A percentile compares a stretch with the other conserved stretches of the same genome.
Evolutionary conservation across 805 yeast species (phyloP).

Genomic region (Hemisphaericaspora nanyangensis): DNA sequence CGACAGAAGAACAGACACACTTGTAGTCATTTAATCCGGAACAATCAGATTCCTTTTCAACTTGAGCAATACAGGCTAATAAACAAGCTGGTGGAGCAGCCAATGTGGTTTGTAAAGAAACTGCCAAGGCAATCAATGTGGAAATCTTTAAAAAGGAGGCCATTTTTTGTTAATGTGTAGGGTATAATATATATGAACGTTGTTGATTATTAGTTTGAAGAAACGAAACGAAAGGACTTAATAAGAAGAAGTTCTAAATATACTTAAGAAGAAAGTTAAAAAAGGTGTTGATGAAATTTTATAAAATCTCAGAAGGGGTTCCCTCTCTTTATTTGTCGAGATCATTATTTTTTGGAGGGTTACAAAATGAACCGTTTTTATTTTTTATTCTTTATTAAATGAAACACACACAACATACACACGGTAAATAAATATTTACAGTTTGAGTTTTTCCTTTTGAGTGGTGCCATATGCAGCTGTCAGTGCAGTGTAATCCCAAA

Average conservation of each 20-base stretch:
- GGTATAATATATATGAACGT: not conserved
- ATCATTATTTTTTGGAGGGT: too few relatives aligned
- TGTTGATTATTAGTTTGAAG: not conserved
- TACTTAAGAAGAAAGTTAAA: not conserved
- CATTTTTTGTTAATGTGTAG: conserved; percentile 3
- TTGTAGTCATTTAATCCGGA: conserved; percentile 55
- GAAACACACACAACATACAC: too few relatives aligned
- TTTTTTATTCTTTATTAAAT: too few relatives aligned
- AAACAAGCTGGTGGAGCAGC: conserved; percentile 91
- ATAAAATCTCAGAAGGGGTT: too few relatives aligned
- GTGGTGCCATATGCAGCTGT: too few relatives aligned
- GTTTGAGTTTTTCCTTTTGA: too few relatives aligned
- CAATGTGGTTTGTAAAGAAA: conserved; percentile 43
- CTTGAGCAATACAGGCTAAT: conserved; percentile 81
- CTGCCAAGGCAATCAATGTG: conserved; percentile 31
- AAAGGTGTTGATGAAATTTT: not conserved
- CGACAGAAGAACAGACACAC: conserved; percentile 65
- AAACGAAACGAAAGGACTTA: not conserved
- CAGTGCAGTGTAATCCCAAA: too few relatives aligned
- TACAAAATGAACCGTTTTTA: too few relatives aligned
- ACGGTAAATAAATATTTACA: too few relatives aligned
- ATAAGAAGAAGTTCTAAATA: not conserved
- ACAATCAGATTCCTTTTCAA: conserved; percentile 56
- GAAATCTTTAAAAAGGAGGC: conserved; percentile 15
- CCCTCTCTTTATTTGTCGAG: too few relatives aligned